These are phyloP conservation scores for Psilocybe sp. DNA, from an alignment of 768 basidiomycete genomes.

Conservation along the genomic window DNA sequence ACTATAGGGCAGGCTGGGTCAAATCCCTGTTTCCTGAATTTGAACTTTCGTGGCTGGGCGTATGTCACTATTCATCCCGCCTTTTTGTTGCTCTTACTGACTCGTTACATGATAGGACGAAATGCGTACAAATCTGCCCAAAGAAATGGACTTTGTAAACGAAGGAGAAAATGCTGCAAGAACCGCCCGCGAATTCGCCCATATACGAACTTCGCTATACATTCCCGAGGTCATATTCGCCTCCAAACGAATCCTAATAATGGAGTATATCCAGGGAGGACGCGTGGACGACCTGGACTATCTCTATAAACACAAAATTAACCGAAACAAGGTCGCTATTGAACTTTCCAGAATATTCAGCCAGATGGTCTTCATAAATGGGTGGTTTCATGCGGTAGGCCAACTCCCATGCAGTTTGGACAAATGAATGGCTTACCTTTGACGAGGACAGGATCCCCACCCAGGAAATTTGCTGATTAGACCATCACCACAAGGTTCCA, in stretches of 20 bases:
- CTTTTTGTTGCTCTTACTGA: slow-evolving; percentile 24
- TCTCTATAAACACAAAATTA: slow-evolving; percentile 77
- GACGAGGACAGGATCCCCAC: slow-evolving; percentile 70
- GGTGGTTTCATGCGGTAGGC: slow-evolving; percentile 82
- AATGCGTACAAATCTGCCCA: slow-evolving; percentile 88
- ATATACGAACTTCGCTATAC: slow-evolving; percentile 77
- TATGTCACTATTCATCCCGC: slow-evolving; percentile 21
- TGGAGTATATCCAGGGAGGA: slow-evolving; percentile 92
- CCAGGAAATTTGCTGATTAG: slow-evolving; percentile 94
- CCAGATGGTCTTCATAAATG: slow-evolving; percentile 94
- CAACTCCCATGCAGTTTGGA: neutral
- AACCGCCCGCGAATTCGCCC: slow-evolving; percentile 65
- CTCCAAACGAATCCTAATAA: slow-evolving; percentile 81
- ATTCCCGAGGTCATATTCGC: slow-evolving; percentile 82
- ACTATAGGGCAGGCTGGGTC: slow-evolving; percentile 58
- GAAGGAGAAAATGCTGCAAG: slow-evolving; percentile 86
- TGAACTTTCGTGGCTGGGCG: slow-evolving; percentile 90
- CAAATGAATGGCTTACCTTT: slow-evolving; percentile 2
- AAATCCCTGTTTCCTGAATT: slow-evolving; percentile 95
- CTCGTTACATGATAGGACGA: slow-evolving; percentile 64
- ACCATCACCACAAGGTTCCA: slow-evolving; percentile 55
- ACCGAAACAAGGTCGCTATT: slow-evolving; percentile 90
- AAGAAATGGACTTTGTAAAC: slow-evolving; percentile 92
- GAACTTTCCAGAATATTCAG: slow-evolving; percentile 90
- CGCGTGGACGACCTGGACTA: slow-evolving; percentile 87